Evolutionary conservation across 1,284 basidiomycete species (phyloP).

Genomic region (Gomphus sp.): DNA sequence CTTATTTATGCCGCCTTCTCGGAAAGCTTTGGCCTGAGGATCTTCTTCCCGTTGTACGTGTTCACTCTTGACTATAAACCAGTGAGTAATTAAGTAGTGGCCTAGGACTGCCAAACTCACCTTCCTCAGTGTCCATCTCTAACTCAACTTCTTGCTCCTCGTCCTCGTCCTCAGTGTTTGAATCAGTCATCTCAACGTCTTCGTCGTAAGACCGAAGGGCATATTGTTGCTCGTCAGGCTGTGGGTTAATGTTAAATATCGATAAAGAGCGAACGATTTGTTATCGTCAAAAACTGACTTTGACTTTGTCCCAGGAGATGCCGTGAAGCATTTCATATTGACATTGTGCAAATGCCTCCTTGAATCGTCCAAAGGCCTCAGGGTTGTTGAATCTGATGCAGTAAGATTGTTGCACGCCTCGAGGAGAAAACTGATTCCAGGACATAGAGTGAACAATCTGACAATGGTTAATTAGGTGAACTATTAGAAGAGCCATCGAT

Average conservation of each 20-base stretch:
- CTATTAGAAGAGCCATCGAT: not conserved
- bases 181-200: constrained; percentile 83
- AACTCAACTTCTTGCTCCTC: constrained; percentile 67
- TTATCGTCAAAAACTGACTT: constrained; percentile 36
- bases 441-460: constrained; percentile 52
- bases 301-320: constrained; percentile 71
- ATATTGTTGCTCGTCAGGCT: constrained; percentile 75
- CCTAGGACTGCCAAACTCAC: not conserved
- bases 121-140: constrained; percentile 34
- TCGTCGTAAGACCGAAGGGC: constrained; percentile 61
- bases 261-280: not conserved
- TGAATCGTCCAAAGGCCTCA: constrained; percentile 57
- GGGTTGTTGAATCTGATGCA: constrained; percentile 62
- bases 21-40: constrained; percentile 32
- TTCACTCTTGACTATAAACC: constrained; percentile 40
- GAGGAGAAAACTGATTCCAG: constrained; percentile 69
- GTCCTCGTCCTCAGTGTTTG: constrained; percentile 61
- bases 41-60: constrained; percentile 45
- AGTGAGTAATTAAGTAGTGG: not conserved
- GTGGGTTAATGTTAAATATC: constrained; percentile 16
- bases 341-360: constrained; percentile 58
- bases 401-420: constrained; percentile 70
- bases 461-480: not conserved
- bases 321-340: constrained; percentile 83
- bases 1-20: constrained; percentile 79